Evolutionary conservation across 306 rosid species (phyloP).

Genomic region (Lagenaria siceraria): DNA sequence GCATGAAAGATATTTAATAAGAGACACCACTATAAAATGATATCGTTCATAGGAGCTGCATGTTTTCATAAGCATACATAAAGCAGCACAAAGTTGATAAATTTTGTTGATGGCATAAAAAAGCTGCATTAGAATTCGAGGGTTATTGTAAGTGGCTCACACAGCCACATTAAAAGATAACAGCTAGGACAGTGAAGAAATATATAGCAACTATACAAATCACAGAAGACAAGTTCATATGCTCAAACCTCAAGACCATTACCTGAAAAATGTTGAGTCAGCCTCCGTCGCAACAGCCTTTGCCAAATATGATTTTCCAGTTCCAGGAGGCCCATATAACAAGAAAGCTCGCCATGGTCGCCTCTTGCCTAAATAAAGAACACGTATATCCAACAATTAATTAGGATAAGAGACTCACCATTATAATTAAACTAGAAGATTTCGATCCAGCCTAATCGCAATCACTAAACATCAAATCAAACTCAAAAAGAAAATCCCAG

Average conservation of each 20-base stretch:
- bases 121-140: not conserved
- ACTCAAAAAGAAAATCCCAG: not conserved
- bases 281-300: slow-evolving; percentile 99
- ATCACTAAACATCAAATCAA: not conserved
- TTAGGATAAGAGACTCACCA: not conserved
- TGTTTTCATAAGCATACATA: not conserved
- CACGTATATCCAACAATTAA: too few relatives aligned
- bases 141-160: not conserved
- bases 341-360: slow-evolving; percentile 97
- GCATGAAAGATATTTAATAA: not conserved
- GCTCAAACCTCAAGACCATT: not conserved
- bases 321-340: slow-evolving; percentile 95
- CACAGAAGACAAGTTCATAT: not conserved
- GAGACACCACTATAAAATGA: not conserved
- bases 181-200: not conserved
- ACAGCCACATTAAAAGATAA: not conserved
- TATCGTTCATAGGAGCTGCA: not conserved
- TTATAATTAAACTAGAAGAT: not conserved
- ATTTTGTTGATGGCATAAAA: not conserved
- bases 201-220: not conserved
- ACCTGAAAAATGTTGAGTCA: slow-evolving; percentile 97
- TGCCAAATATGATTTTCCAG: slow-evolving; percentile 97
- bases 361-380: slow-evolving; percentile 66
- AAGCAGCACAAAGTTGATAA: not conserved
- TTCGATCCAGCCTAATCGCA: not conserved